Percentiles rank a stretch among this genome's conserved stretches.
phyloP scores from a whole-genome alignment of 495 filamentous ascomycete genomes.

The Daldinia decipiens region DNA sequence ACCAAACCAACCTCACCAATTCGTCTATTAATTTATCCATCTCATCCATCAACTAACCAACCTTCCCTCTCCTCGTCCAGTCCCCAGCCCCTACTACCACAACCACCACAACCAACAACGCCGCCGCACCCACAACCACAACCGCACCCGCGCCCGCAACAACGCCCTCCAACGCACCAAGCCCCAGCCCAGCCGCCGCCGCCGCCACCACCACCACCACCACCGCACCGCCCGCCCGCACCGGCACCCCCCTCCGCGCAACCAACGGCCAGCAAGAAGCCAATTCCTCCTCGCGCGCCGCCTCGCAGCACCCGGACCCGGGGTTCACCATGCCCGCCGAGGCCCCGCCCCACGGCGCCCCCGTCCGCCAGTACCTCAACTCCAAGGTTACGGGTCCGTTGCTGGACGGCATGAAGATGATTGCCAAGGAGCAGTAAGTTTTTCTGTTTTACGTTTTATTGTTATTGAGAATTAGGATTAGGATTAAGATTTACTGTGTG shows the following conservation, averaged over 20 bases:
- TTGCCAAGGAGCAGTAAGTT: slow-evolving; percentile 84
- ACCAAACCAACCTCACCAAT: not conserved
- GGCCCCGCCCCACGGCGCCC: slow-evolving; percentile 77
- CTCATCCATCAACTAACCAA: slow-evolving; percentile 21
- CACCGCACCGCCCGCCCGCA: slow-evolving; percentile 52
- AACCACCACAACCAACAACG: not conserved
- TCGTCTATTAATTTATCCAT: not conserved
- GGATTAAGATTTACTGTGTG: slow-evolving; percentile 1
- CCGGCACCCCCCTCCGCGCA: slow-evolving; percentile 51
- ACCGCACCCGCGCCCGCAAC: slow-evolving; percentile 6
- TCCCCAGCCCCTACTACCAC: slow-evolving; percentile 37
- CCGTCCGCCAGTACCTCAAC: slow-evolving; percentile 89
- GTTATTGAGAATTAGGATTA: too few relatives aligned
- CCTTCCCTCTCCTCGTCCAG: slow-evolving; percentile 25
- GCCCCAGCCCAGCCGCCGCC: slow-evolving; percentile 54
- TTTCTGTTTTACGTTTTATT: not conserved
- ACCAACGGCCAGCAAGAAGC: slow-evolving; percentile 22
- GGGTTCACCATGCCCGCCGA: slow-evolving; percentile 62
- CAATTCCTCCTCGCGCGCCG: slow-evolving; percentile 53
- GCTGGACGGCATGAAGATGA: slow-evolving; percentile 90
- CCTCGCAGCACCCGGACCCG: slow-evolving; percentile 63
- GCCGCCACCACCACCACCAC: slow-evolving; percentile 42
- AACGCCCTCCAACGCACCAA: slow-evolving; percentile 45
- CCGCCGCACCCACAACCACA: not conserved
- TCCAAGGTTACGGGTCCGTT: slow-evolving; percentile 84